Conservation (phyloP, 2,329 filamentous ascomycete species). For the Aspergillus novoparasiticus region DNA sequence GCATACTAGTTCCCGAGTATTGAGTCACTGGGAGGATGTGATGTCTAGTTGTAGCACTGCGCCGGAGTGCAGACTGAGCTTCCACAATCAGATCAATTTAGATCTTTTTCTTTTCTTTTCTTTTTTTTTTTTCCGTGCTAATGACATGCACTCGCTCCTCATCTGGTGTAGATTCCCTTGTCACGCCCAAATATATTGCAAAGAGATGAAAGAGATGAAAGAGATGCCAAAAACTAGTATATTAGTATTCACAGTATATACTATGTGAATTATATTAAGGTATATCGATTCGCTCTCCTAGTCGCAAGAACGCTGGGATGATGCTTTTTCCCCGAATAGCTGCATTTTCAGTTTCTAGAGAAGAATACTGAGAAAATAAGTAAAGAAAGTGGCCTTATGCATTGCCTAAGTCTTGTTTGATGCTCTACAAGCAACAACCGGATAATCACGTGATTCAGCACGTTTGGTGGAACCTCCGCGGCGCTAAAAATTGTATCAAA, state of each 20-base stretch:
- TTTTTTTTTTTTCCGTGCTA: background rate
- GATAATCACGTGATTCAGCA: conserved; percentile 23
- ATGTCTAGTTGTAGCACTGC: background rate
- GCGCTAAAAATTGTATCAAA: conserved; percentile 32
- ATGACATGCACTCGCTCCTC: background rate
- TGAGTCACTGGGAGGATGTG: background rate
- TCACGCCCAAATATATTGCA: background rate
- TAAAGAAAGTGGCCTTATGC: background rate
- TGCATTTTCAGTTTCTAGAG: background rate
- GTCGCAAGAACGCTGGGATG: background rate
- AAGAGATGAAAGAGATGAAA: background rate
- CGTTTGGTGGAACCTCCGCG: conserved; percentile 22
- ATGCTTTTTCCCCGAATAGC: background rate
- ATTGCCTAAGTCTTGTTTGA: background rate
- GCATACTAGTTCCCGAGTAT: no score
- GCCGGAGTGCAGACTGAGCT: background rate
- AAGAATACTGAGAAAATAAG: background rate
- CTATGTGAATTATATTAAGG: background rate
- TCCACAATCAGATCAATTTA: background rate
- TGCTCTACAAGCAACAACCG: background rate
- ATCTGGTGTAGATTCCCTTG: background rate
- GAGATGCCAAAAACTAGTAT: background rate
- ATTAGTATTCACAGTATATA: background rate
- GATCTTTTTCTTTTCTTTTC: background rate
- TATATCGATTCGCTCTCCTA: background rate